Conservation (phyloP, 768 basidiomycete species). For the Tylopilus sp. region DNA sequence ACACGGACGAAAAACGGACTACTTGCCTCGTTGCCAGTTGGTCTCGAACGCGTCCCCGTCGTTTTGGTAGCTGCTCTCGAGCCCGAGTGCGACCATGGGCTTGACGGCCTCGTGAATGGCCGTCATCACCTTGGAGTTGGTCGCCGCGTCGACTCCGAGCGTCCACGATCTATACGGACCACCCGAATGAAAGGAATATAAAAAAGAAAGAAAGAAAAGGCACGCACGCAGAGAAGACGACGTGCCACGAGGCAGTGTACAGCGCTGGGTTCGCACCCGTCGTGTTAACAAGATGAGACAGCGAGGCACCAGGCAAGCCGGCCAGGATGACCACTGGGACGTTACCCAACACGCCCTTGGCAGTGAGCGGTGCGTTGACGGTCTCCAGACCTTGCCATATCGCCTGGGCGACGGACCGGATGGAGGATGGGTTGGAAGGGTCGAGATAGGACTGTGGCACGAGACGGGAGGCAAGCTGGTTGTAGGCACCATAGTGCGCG, state of each 20-base stretch:
- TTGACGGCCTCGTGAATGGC: constrained; percentile 8
- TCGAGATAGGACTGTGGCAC: constrained; percentile 14
- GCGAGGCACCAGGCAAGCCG: constrained; percentile 2
- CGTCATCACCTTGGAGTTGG: background rate
- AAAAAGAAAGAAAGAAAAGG: background rate
- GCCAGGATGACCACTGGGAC: background rate
- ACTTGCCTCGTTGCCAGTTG: constrained; percentile 21
- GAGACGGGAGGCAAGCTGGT: constrained; percentile 17
- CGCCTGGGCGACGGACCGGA: constrained; percentile 7
- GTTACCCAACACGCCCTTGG: background rate
- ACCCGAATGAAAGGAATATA: too few species aligned
- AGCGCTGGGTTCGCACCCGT: constrained; percentile 18
- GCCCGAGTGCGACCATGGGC: constrained; percentile 14
- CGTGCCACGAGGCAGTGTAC: constrained; percentile 16
- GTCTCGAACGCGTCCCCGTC: constrained; percentile 17
- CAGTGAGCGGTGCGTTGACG: constrained; percentile 3
- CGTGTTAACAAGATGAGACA: background rate
- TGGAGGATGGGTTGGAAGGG: constrained; percentile 10
- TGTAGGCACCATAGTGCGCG: constrained; percentile 13
- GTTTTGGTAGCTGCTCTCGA: constrained; percentile 22
- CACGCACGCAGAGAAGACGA: constrained; percentile 12
- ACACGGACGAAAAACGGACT: background rate
- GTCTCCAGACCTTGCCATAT: constrained; percentile 17
- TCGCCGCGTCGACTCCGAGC: background rate
- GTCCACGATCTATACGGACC: constrained; percentile 14